These are phyloP conservation scores for Suillus brevipes DNA, from an alignment of 768 basidiomycete species.

Conservation along the genomic window DNA sequence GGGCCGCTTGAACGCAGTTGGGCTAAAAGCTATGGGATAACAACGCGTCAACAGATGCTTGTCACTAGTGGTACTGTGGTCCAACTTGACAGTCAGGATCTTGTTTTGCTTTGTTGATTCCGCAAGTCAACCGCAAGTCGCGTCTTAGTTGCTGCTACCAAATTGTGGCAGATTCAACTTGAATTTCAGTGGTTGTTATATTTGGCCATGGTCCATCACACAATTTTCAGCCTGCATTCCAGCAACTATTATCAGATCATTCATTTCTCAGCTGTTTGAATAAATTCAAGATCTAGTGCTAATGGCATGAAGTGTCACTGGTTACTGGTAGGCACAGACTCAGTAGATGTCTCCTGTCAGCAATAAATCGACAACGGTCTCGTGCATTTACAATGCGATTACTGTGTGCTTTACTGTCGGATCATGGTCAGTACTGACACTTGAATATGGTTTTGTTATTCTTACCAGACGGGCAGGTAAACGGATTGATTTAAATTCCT, in stretches of 20 bases:
- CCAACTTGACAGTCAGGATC: slow-evolving; percentile 15
- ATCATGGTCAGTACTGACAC: slow-evolving; percentile 1
- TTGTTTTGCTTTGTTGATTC: slow-evolving; percentile 36
- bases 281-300: background rate
- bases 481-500: slow-evolving; percentile 26
- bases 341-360: background rate
- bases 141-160: background rate
- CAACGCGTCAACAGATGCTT: slow-evolving; percentile 18
- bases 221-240: background rate
- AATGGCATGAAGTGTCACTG: background rate
- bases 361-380: background rate
- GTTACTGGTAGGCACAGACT: background rate
- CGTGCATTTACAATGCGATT: background rate
- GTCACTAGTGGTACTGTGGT: slow-evolving; percentile 8
- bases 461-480: slow-evolving; percentile 6
- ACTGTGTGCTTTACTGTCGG: background rate
- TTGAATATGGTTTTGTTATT: background rate
- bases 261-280: background rate
- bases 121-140: slow-evolving; percentile 1
- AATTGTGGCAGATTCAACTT: background rate
- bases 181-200: background rate
- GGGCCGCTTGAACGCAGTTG: slow-evolving; percentile 10
- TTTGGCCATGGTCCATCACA: background rate
- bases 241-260: background rate
- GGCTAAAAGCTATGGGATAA: slow-evolving; percentile 8